Evolutionary conservation across 768 basidiomycete species (phyloP), one percentile per base, ranked within the genome.

Genomic region (Trametes meyenii): DNA sequence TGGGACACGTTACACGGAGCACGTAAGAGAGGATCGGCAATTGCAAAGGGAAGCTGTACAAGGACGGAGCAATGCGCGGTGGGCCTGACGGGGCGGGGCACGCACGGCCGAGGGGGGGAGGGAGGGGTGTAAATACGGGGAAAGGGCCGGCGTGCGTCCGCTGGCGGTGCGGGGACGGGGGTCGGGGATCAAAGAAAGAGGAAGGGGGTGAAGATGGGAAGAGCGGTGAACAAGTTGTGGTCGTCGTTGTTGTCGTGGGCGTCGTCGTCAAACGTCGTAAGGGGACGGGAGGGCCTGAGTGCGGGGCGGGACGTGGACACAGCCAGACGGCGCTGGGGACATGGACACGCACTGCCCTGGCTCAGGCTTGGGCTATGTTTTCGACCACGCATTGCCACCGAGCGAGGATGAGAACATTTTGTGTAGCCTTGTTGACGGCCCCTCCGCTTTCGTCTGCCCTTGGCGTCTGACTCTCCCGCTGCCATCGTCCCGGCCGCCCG

Each of bases 301-400:
- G 17, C 14, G 45, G 29, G 46, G 13, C 12, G 4, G n/a, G 40
- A 53, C 39, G 53, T n/a, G 29, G 54, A 40, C 49, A 55, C 33
- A n/a, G 44, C 29, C 29, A 33, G 29, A 3, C 29, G 29, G 4
- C 8, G 43, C 44, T 38, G 53, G 39, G 33, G 48, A 40, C 48
- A 40, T 39, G 48, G 43, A 44, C 51, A 55, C 24, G 52, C 52
- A 54, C 52, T 54, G 52, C 54, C 52, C 43, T 44, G 54, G 54
- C 44, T 23, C 23, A 21, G 49, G 33, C 36, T 39, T 13, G 44
- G 38, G 56, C 52, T 29, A 54, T 53, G 51, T 54, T 24, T 40
- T 14, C 23, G 14, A 48, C 52, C 7, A 33, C 52, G 60, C 60
- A 61, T 61, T 61, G 60, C 60, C 60, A 61, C 60, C 60, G 60